Evolutionary conservation across 164 flowering plant species (phyloP).

Genomic region (Brasenia schreberi): DNA sequence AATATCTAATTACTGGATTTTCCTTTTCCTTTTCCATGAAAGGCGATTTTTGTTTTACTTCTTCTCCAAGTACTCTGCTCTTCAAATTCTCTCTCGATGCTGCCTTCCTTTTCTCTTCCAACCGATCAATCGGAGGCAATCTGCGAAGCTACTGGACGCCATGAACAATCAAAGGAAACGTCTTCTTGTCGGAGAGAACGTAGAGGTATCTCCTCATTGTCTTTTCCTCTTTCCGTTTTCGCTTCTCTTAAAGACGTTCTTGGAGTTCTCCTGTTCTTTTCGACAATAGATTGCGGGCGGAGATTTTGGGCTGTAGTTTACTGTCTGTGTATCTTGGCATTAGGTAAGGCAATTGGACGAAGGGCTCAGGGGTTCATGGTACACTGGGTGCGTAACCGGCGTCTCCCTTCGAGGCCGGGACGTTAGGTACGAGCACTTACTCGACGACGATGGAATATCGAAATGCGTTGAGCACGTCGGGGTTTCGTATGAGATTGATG

Average conservation of each 20-base stretch:
- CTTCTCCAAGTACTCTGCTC: too few species aligned
- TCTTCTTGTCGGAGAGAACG: conserved; percentile 7
- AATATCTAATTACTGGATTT: too few species aligned
- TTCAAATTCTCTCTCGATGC: too few species aligned
- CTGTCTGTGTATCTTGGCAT: neutral
- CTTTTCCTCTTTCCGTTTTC: neutral
- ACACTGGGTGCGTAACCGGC: conserved; percentile 9
- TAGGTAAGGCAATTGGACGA: conserved; percentile 18
- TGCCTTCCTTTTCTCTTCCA: too few species aligned
- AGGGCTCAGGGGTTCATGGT: conserved; percentile 23
- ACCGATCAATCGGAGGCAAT: too few species aligned
- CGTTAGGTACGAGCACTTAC: conserved; percentile 12
- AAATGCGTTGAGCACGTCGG: conserved; percentile 5
- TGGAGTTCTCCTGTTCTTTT: neutral
- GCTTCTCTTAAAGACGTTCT: neutral
- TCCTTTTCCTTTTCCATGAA: too few species aligned
- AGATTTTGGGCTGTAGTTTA: neutral
- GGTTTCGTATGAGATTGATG: conserved; percentile 3
- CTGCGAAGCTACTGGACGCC: too few species aligned
- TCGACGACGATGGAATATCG: conserved; percentile 6
- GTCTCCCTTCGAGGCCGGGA: neutral
- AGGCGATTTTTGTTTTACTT: too few species aligned
- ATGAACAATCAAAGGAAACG: conserved; percentile 4
- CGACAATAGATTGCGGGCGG: neutral
- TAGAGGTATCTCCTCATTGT: conserved; percentile 9